These are phyloP conservation scores for Pythium volutum DNA, from an alignment of 352 stramenopile genomes.

Conservation along the genomic window DNA sequence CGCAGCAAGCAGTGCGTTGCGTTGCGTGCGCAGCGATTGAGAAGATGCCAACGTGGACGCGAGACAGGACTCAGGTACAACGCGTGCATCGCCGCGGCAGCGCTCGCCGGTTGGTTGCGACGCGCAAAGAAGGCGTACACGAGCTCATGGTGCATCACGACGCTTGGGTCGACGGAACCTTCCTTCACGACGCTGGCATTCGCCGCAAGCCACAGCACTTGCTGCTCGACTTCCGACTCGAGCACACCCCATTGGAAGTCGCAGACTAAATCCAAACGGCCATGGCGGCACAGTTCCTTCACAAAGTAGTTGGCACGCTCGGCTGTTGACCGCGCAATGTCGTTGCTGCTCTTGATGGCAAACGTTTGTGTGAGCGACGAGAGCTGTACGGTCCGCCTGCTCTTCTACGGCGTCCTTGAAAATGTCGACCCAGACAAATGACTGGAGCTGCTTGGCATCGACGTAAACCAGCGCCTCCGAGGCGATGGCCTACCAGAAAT, in stretches of 20 bases:
- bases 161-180: slow-evolving; percentile 38
- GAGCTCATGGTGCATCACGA: slow-evolving; percentile 61
- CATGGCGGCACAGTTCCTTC: slow-evolving; percentile 67
- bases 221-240: slow-evolving; percentile 60
- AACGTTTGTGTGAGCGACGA: slow-evolving; percentile 27
- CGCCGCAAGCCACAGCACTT: slow-evolving; percentile 70
- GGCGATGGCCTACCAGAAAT: slow-evolving; percentile 64
- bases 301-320: slow-evolving; percentile 75
- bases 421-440: slow-evolving; percentile 81
- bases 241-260: slow-evolving; percentile 67
- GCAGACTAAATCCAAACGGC: slow-evolving; percentile 64
- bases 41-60: slow-evolving; percentile 34
- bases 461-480: slow-evolving; percentile 47
- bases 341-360: slow-evolving; percentile 1
- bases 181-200: slow-evolving; percentile 51
- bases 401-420: slow-evolving; percentile 80
- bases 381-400: slow-evolving; percentile 44
- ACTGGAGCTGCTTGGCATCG: slow-evolving; percentile 42
- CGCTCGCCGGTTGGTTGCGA: slow-evolving; percentile 60
- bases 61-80: slow-evolving; percentile 44
- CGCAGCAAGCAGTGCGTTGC: slow-evolving; percentile 57
- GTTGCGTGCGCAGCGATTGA: slow-evolving; percentile 45
- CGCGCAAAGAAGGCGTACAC: slow-evolving; percentile 69
- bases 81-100: slow-evolving; percentile 54
- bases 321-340: slow-evolving; percentile 36